Base-by-base conservation (phyloP, 139 green algal genomes). In the Picochlorum sp. region DNA sequence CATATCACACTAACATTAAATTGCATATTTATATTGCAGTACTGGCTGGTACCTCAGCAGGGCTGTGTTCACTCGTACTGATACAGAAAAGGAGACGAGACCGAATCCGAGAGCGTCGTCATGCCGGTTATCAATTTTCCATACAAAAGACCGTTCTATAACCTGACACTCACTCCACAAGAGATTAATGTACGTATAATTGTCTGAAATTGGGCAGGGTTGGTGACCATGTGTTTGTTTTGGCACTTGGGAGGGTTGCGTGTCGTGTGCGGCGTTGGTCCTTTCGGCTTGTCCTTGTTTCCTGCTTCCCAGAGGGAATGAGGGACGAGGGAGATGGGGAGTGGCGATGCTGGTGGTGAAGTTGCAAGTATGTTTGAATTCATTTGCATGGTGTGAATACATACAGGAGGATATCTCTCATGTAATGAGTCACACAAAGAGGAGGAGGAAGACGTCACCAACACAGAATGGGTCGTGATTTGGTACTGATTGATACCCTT, bases 101-200 rank as follows among this genome's bases (percentile, higher is more conserved):
- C 23, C 23, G 20, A 34, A 20, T 26, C n/a, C 47, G n/a, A 62
- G 56, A 62, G 56, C 24, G 34, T 30, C 62, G 58, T 47, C 37
- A 62, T 62, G 62, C 61, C 61, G 15, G 11, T 37, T 41, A 38
- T 34, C 4, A 56, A 60, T 18, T 68, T 77, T 26, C 77, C 77
- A 15, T 82, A 84, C 50, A 84, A 76, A 61, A 49, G 75, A 30
- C 77, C 77, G 1, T 84, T 76, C 54, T 80, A 73, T 54, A 71
- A 77, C 24, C 32, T 84, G 44, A 74, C 66, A 3, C 67, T 84
- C 21, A 68, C 61, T 3, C 61, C 66, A 16, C 64, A 80, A 15
- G 77, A 84, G 34, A 84, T 84, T 37, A 69, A 84, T 69, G 77
- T 83, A 54, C 38, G 74, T n/a, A 38, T 41, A 41, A 41, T 41